Conservation (phyloP, 1,139 yeast species). For the Yamadazyma blattariae region DNA sequence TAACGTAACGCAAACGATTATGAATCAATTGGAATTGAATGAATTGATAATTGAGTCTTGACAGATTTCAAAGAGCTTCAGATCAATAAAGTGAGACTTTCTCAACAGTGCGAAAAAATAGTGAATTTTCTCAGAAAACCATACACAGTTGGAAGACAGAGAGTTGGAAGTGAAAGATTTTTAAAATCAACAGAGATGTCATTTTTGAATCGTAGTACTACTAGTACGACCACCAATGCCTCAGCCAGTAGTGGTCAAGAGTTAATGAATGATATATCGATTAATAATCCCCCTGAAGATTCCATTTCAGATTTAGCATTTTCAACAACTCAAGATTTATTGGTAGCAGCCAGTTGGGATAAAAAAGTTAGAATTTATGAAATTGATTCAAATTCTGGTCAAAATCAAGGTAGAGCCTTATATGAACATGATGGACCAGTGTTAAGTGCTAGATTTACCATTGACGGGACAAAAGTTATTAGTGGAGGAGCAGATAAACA, state of each 20-base stretch:
- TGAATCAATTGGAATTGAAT: too few relatives aligned
- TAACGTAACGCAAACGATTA: too few relatives aligned
- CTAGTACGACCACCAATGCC: constrained; percentile 12
- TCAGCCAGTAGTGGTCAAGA: constrained; percentile 60
- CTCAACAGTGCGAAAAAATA: too few relatives aligned
- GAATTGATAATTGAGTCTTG: too few relatives aligned
- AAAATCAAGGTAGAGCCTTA: constrained; percentile 82
- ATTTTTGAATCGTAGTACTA: constrained; percentile 22
- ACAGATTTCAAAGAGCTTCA: too few relatives aligned
- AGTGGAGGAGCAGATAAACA: constrained; percentile 94
- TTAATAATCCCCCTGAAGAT: constrained; percentile 88
- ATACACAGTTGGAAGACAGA: too few relatives aligned
- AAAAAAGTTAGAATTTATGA: constrained; percentile 92
- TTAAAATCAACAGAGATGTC: too few relatives aligned
- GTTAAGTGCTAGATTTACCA: constrained; percentile 74
- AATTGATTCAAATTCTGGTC: constrained; percentile 62
- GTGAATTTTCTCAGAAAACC: too few relatives aligned
- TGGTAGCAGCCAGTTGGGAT: constrained; percentile 92
- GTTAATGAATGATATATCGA: constrained; percentile 69
- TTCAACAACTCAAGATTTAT: constrained; percentile 85
- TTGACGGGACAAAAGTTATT: constrained; percentile 83
- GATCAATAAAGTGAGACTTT: too few relatives aligned
- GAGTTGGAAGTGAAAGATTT: too few relatives aligned
- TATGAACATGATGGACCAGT: constrained; percentile 92
- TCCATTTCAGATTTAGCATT: constrained; percentile 84